These are phyloP conservation scores for Epichloe typhina DNA, from an alignment of 2,329 filamentous ascomycete genomes.

Conservation along the genomic window DNA sequence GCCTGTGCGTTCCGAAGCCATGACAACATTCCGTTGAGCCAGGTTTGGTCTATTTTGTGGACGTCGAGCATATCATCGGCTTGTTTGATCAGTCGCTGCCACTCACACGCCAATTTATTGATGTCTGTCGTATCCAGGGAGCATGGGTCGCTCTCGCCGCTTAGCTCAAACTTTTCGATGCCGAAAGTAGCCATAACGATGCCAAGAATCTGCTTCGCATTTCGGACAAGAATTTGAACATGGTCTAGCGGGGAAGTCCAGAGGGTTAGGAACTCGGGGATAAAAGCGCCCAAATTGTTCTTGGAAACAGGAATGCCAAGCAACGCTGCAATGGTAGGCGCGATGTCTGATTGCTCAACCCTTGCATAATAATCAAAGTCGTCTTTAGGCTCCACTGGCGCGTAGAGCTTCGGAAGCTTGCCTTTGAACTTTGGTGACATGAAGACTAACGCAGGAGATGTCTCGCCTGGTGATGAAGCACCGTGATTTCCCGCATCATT, in stretches of 20 bases:
- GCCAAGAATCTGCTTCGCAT: slow-evolving; percentile 66
- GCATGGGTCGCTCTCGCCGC: slow-evolving; percentile 23
- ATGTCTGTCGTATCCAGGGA: slow-evolving; percentile 25
- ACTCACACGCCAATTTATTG: slow-evolving; percentile 54
- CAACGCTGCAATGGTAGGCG: slow-evolving; percentile 74
- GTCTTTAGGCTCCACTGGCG: slow-evolving; percentile 45
- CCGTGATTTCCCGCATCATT: slow-evolving; percentile 97
- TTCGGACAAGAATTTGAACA: slow-evolving; percentile 57
- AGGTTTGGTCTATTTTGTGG: slow-evolving; percentile 21
- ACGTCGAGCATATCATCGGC: slow-evolving; percentile 12
- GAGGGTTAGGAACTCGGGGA: slow-evolving; percentile 63
- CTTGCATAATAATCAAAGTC: slow-evolving; percentile 74
- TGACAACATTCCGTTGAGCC: slow-evolving; percentile 31
- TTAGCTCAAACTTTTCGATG: slow-evolving; percentile 26
- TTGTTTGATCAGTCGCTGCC: slow-evolving; percentile 30
- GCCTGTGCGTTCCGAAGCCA: slow-evolving; percentile 65
- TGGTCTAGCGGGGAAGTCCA: slow-evolving; percentile 47
- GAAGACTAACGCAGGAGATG: slow-evolving; percentile 83
- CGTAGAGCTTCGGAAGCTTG: slow-evolving; percentile 29
- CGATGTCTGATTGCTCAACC: slow-evolving; percentile 91
- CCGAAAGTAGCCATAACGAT: slow-evolving; percentile 65
- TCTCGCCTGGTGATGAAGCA: slow-evolving; percentile 85
- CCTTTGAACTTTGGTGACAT: slow-evolving; percentile 67
- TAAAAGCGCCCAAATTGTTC: slow-evolving; percentile 83
- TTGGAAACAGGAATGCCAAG: slow-evolving; percentile 77